phyloP scores from a whole-genome alignment of 495 filamentous ascomycete genomes.

The Aspergillus avenaceus region DNA sequence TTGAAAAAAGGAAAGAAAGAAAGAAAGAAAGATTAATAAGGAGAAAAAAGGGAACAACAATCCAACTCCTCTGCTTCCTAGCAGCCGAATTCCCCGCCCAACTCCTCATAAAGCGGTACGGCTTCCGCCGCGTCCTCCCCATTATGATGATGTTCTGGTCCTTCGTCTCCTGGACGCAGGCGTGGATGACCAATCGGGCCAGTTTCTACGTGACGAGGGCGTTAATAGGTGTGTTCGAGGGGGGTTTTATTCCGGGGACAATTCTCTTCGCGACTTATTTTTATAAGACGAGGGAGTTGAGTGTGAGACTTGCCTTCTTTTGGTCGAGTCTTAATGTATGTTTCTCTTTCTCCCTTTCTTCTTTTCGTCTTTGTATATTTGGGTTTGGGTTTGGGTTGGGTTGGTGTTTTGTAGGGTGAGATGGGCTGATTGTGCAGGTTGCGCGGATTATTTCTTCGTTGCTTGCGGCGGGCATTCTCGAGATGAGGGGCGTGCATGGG shows the following conservation, averaged over 20 bases:
- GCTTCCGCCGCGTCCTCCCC: constrained; percentile 18
- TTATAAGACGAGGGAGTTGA: constrained; percentile 47
- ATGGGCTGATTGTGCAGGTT: constrained; percentile 3
- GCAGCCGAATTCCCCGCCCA: constrained; percentile 32
- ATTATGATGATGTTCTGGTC: constrained; percentile 46
- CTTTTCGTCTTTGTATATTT: no score
- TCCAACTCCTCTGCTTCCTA: constrained; percentile 31
- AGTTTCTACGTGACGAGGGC: constrained; percentile 38
- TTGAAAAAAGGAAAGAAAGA: no score
- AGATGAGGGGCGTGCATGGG: constrained; percentile 46
- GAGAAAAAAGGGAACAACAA: constrained; percentile 30
- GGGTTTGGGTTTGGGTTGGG: no score
- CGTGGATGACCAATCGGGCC: constrained; percentile 30
- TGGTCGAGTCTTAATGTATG: constrained; percentile 50
- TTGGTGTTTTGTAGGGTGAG: neutral
- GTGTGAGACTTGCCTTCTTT: constrained; percentile 49
- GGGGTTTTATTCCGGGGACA: constrained; percentile 50
- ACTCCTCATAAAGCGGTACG: constrained; percentile 28
- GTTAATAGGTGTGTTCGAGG: constrained; percentile 26
- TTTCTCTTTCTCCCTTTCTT: neutral
- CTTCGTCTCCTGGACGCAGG: constrained; percentile 36
- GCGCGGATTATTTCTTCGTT: constrained; percentile 50
- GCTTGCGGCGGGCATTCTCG: constrained; percentile 47
- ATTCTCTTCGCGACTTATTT: constrained; percentile 52
- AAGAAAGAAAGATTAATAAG: no score